These are phyloP conservation scores for Cytospora chrysosperma DNA, from an alignment of 2,329 filamentous ascomycete genomes.

Conservation along the genomic window DNA sequence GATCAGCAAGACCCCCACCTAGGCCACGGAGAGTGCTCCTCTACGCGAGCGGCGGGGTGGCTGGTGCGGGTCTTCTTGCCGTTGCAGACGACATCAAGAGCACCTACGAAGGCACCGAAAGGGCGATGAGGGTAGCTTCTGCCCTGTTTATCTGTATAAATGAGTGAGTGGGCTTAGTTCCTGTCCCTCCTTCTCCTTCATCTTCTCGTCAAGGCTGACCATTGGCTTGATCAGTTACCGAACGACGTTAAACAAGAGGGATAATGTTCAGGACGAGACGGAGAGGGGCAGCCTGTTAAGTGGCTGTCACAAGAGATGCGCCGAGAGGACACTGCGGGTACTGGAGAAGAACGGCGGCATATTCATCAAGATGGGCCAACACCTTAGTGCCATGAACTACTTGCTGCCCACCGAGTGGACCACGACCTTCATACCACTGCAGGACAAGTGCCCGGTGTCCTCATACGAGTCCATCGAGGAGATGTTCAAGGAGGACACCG, in stretches of 20 bases:
- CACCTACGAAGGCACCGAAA: slow-evolving; percentile 70
- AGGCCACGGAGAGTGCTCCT: slow-evolving; percentile 40
- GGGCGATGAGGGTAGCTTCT: slow-evolving; percentile 74
- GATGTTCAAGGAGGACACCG: slow-evolving; percentile 86
- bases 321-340: slow-evolving; percentile 79
- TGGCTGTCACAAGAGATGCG: slow-evolving; percentile 89
- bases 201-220: slow-evolving; percentile 21
- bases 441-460: slow-evolving; percentile 93
- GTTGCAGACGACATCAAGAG: slow-evolving; percentile 72
- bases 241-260: slow-evolving; percentile 70
- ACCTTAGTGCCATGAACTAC: slow-evolving; percentile 95
- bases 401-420: slow-evolving; percentile 90
- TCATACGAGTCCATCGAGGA: slow-evolving; percentile 80
- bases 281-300: slow-evolving; percentile 69
- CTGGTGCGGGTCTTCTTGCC: slow-evolving; percentile 48
- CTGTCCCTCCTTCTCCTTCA: neutral
- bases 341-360: slow-evolving; percentile 96
- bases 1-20: slow-evolving; percentile 3
- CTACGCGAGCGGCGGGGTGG: slow-evolving; percentile 51
- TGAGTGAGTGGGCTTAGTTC: slow-evolving; percentile 58
- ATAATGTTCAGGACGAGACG: slow-evolving; percentile 59
- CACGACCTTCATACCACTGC: slow-evolving; percentile 89
- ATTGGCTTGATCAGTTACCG: slow-evolving; percentile 67
- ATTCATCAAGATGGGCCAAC: slow-evolving; percentile 96
- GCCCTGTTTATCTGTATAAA: slow-evolving; percentile 81